Percentiles rank a stretch among this genome's conserved stretches.
These are phyloP conservation scores for Globisporangium alternatum DNA, from an alignment of 352 stramenopile genomes.

Conservation along the genomic window DNA sequence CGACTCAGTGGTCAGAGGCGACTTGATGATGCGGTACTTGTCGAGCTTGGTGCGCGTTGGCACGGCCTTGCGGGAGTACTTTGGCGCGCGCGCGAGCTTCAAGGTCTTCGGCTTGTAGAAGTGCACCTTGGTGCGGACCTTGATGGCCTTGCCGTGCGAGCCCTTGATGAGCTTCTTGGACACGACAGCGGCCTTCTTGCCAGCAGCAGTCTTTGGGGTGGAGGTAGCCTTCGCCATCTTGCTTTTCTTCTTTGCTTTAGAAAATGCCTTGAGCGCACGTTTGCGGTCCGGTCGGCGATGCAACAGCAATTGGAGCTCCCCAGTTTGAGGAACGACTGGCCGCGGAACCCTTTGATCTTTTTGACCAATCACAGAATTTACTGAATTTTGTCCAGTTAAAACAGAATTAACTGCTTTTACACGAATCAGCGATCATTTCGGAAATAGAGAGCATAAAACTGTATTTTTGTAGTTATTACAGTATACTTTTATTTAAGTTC, in stretches of 20 bases:
- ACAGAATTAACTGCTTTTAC: too few species aligned
- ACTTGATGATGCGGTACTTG: conserved; percentile 99
- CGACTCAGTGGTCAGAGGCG: conserved; percentile 98
- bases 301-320: not conserved
- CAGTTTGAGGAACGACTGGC: not conserved
- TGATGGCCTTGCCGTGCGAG: conserved; percentile 96
- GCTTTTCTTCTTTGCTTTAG: conserved; percentile 56
- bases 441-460: too few species aligned
- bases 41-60: conserved; percentile 95
- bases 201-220: conserved; percentile 75
- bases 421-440: too few species aligned
- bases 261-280: conserved; percentile 13
- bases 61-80: conserved; percentile 94
- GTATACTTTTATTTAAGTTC: too few species aligned
- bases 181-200: conserved; percentile 92
- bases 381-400: too few species aligned
- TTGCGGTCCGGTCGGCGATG: not conserved
- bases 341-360: too few species aligned
- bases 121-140: conserved; percentile 99
- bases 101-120: conserved; percentile 99
- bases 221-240: conserved; percentile 70
- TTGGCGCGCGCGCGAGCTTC: conserved; percentile 92
- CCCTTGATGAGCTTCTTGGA: conserved; percentile 96
- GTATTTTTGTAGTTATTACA: too few species aligned
- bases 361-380: too few species aligned